A percentile compares a stretch with the other conserved stretches of the same genome.
Conservation (phyloP, 495 filamentous ascomycete genomes). For the Penicillium taxi region DNA sequence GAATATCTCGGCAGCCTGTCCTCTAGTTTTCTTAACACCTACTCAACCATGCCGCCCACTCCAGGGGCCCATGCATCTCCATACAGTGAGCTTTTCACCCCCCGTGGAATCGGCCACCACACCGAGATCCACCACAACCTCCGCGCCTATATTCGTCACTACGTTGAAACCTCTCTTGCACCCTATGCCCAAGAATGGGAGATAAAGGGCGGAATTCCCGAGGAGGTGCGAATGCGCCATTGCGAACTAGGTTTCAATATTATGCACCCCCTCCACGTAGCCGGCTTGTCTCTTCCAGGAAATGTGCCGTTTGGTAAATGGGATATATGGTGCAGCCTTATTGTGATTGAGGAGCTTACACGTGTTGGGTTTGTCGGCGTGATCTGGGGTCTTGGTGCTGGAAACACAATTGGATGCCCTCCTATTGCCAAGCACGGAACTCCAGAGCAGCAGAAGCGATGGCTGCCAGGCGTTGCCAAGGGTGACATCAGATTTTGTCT, state of each 20-base stretch:
- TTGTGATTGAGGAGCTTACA: constrained; percentile 39
- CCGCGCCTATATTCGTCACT: constrained; percentile 37
- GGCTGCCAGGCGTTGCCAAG: constrained; percentile 42
- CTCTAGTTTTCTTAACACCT: neutral
- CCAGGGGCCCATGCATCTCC: constrained; percentile 27
- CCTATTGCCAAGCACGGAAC: constrained; percentile 47
- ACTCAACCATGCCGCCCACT: constrained; percentile 14
- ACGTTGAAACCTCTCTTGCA: constrained; percentile 36
- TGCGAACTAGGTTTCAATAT: constrained; percentile 34
- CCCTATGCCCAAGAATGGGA: constrained; percentile 45
- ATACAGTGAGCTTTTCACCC: constrained; percentile 35
- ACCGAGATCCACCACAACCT: constrained; percentile 39
- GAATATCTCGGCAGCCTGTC: too few species aligned
- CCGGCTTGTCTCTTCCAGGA: constrained; percentile 28
- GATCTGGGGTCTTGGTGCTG: constrained; percentile 44
- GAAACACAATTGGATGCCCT: constrained; percentile 47
- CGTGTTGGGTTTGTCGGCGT: constrained; percentile 39
- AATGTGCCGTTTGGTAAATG: constrained; percentile 37
- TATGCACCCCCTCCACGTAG: constrained; percentile 28
- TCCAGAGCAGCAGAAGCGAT: constrained; percentile 37
- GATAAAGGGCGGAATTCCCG: constrained; percentile 35
- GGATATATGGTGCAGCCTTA: constrained; percentile 45
- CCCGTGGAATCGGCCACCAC: constrained; percentile 34
- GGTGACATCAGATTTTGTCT: constrained; percentile 45
- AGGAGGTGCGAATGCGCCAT: constrained; percentile 27